Evolutionary conservation across 2,329 filamentous ascomycete species (phyloP), one percentile per base, ranked within the genome.

Genomic region (Pyricularia pennisetigena): DNA sequence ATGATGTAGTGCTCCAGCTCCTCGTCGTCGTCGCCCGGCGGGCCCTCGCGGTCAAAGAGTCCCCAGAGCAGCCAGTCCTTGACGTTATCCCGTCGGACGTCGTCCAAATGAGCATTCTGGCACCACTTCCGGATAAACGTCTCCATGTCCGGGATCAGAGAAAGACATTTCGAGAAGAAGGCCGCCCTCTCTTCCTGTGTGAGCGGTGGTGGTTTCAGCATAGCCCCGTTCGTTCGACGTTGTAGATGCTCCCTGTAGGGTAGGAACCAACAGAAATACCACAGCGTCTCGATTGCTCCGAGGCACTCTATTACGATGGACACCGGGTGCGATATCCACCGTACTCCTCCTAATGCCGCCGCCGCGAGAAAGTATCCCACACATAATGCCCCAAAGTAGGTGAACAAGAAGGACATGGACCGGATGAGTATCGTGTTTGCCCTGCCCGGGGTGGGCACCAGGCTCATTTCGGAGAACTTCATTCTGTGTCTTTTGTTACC

Each of bases 21-120:
- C 7, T 68, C 66, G 23, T 32, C 64, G 35, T 68, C 68, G 16
- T 70, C 69, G 4, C 68, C 67, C 1, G 49, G n/a, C 5, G n/a
- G 26, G 0, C 68, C 68, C 0, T 68, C 67, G 6, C 65, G 64
- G 29, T 69, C 71, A 61, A 71, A 72, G 2, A 72, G 68, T 9
- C 68, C 69, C 69, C 71, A 72, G 28, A 71, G 61, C 66, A 72
- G 63, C 71, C 71, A 72, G 68, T 72, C 71, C 35, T 69, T 72
- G 28, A 72, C 23, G 29, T 72, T 71, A 1, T 72, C 71, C 28
- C 71, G 68, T 32, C 71, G 67, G 20, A 71, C 69, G 64, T 72
- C 70, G 23, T 72, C 71, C 23, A 71, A 23, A 62, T 71, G 69
- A 10, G 67, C 64, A 23, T 68, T 68, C 35, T 66, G n/a, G 30